Evolutionary conservation across 78 protist genomes (phyloP), one percentile per base, ranked within the genome.

Genomic region (Monosiga brevicollis): DNA sequence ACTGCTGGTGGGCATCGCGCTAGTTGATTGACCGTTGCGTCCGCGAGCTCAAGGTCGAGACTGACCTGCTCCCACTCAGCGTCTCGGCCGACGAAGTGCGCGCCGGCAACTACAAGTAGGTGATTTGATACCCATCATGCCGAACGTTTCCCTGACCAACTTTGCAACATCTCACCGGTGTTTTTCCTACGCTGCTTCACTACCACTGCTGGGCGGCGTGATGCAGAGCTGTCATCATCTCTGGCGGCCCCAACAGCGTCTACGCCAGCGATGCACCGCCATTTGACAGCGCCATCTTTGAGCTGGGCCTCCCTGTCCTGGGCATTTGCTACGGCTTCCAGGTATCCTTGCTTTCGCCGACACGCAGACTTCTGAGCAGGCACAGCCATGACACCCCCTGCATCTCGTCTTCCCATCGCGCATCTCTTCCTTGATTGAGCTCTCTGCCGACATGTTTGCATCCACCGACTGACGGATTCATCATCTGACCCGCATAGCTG

Each of bases 261-360:
- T 90, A 92, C 85, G 85, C 85, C 9, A 86, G 42, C 1, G 93
- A 86, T 39, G 92, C 97, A 23, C 96, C 98, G 29, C 32, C 77
- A 74, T 87, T 43, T 79, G 95, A 93, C 74, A 71, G 36, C 1
- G 62, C 2, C 35, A 29, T 94, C 40, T 90, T 95, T 84, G 76
- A 90, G 1, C 37, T 80, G 20, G 83, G 79, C 10, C 1, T 90
- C n/a, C 97, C 97, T 0, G 34, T 94, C 23, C 78, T 95, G 1
- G 99, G 99, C 83, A 94, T 96, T 74, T 96, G 99, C 87, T 96
- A 96, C 78, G 99, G 99, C 29, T 88, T 94, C 95, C 99, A 96
- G 86, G 84, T 49, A n/a, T n/a, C n/a, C n/a, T n/a, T n/a, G n/a
- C n/a, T n/a, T n/a, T n/a, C n/a, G n/a, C n/a, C n/a, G n/a, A n/a